phyloP scores from a whole-genome alignment of 1,139 yeast genomes.

The Suhomyces choctaworum region DNA sequence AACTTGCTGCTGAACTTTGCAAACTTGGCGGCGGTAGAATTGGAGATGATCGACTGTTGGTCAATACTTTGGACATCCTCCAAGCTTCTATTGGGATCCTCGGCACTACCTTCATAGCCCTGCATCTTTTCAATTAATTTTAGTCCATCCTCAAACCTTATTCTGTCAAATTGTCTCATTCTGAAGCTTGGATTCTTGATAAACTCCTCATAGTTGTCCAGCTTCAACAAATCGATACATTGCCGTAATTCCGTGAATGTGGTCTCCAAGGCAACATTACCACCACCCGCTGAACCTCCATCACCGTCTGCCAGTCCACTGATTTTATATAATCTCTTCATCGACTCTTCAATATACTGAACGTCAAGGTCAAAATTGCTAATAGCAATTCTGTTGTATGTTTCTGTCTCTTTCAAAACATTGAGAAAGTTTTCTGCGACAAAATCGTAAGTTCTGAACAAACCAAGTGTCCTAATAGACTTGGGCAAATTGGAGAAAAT shows the following conservation, averaged over 20 bases:
- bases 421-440: slow-evolving; percentile 71
- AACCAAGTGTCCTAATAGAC: slow-evolving; percentile 72
- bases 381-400: slow-evolving; percentile 41
- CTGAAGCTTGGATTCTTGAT: slow-evolving; percentile 39
- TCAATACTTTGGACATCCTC: slow-evolving; percentile 26
- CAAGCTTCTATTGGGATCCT: slow-evolving; percentile 5
- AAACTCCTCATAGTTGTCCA: slow-evolving; percentile 44
- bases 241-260: slow-evolving; percentile 50
- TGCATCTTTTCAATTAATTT: slow-evolving; percentile 40
- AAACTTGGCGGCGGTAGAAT: slow-evolving; percentile 39
- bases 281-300: slow-evolving; percentile 15
- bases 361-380: slow-evolving; percentile 48
- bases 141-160: slow-evolving; percentile 44
- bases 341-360: slow-evolving; percentile 41
- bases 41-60: slow-evolving; percentile 28
- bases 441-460: slow-evolving; percentile 85
- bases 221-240: slow-evolving; percentile 42
- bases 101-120: slow-evolving; percentile 12
- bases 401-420: slow-evolving; percentile 51
- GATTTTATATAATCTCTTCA: slow-evolving; percentile 31
- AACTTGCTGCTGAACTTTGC: slow-evolving; percentile 44
- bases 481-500: slow-evolving; percentile 84
- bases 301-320: slow-evolving; percentile 25
- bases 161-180: slow-evolving; percentile 44
- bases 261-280: slow-evolving; percentile 41